These are phyloP conservation scores for Xylariaceae sp. DNA, from an alignment of 2,329 filamentous ascomycete species.

Conservation along the genomic window DNA sequence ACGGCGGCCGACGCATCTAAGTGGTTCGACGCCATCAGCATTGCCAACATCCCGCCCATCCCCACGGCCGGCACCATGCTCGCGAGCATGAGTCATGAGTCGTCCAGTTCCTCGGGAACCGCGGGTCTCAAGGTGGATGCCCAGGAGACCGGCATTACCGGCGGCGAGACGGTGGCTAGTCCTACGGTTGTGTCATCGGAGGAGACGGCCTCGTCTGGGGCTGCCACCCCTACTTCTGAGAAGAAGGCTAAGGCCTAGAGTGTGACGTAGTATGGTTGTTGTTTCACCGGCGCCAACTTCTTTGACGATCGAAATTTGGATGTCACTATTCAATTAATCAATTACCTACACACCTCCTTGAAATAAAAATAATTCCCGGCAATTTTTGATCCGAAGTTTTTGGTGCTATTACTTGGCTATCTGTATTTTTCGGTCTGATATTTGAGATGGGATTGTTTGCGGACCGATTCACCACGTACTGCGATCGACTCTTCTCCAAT, in stretches of 20 bases:
- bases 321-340: no score
- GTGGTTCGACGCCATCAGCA: slow-evolving; percentile 72
- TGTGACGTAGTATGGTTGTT: slow-evolving; percentile 1
- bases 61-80: slow-evolving; percentile 17
- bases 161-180: slow-evolving; percentile 30
- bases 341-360: no score
- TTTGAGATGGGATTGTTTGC: no score
- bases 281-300: no score
- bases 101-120: slow-evolving; percentile 25
- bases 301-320: no score
- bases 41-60: slow-evolving; percentile 39
- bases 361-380: no score
- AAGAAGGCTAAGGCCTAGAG: slow-evolving; percentile 28
- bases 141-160: slow-evolving; percentile 46
- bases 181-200: slow-evolving; percentile 31
- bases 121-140: slow-evolving; percentile 22
- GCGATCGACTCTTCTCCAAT: no score
- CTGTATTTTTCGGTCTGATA: no score
- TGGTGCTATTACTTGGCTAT: no score
- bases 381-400: no score
- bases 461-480: no score
- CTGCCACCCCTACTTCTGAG: slow-evolving; percentile 16
- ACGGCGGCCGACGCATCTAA: slow-evolving; percentile 72
- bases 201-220: slow-evolving; percentile 12
- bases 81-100: slow-evolving; percentile 18